Base-by-base conservation (phyloP, 1,284 basidiomycete species). In the Pseudozyma flocculosa region DNA sequence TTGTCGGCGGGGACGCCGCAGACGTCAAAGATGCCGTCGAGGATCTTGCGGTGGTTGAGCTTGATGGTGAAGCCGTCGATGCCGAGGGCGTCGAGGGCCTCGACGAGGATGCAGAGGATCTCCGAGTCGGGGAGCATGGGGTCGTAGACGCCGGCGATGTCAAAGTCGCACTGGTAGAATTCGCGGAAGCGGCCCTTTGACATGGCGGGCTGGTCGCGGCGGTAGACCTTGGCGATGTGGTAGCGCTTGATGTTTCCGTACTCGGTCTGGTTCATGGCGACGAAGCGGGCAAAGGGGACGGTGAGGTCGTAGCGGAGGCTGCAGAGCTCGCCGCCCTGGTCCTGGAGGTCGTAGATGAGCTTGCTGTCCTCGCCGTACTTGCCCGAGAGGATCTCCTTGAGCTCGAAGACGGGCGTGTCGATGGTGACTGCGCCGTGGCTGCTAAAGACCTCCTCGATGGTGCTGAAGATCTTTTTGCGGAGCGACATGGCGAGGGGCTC, bases 161-260 rank as follows among this genome's bases (percentile, higher is more conserved):
- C 95, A 73, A 97, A 90, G 79, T 98, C 94, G 64, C 94, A 96
- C 81, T 99, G 94, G 77, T 91, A 93, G 78, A 98, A 98, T 81
- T 99, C 94, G 61, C 94, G 85, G 92, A 98, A 96, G 36, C 94
- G 84, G 4, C 94, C 94, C 81, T 99, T 98, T 48, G 87, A 88
- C 89, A 98, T 93, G 54, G 94, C 93, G 1, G 95, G 94, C 74
- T 89, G 93, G 80, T 99, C 94, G 75, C 95, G 82, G 61, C 95
- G 83, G 80, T 98, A 98, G 22, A 98, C 94, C 80, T 98, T 99
- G 26, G 92, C 93, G 49, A 98, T 88, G 80, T 98, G 94, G 86
- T 93, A 98, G 32, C 96, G 80, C 81, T 97, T 97, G 78, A 85
- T 84, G 56, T 61, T 81, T 19, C 79, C 79, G 62, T 84, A 85